Evolutionary conservation across 192 early-diverging fungal species (phyloP).

Genomic region (Gigaspora rosea): DNA sequence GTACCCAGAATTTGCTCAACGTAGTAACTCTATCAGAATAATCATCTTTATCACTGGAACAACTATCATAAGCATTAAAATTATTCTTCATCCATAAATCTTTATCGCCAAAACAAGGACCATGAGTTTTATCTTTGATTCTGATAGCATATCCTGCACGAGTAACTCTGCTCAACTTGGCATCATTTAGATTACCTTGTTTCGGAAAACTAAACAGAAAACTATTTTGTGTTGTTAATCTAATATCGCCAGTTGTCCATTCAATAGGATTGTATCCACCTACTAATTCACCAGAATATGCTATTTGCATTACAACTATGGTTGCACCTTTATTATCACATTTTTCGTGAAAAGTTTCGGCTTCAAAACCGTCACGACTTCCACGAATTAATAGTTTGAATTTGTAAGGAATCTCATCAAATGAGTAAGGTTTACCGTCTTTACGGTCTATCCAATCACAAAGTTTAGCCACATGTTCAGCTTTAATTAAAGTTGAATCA

Average conservation of each 20-base stretch:
- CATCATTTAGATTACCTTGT: slow-evolving; percentile 8
- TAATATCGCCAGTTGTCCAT: not conserved
- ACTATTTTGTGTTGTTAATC: slow-evolving; percentile 19
- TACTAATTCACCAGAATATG: slow-evolving; percentile 2
- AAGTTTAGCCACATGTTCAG: not conserved
- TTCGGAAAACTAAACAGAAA: slow-evolving; percentile 20
- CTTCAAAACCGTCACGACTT: slow-evolving; percentile 14
- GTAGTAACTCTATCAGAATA: slow-evolving; percentile 9
- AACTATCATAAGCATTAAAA: slow-evolving; percentile 26
- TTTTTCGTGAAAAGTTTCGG: slow-evolving; percentile 23
- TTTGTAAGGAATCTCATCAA: slow-evolving; percentile 22
- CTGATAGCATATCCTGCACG: not conserved
- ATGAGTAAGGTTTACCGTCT: slow-evolving; percentile 11
- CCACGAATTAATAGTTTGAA: slow-evolving; percentile 15
- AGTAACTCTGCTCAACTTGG: slow-evolving; percentile 4
- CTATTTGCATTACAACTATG: slow-evolving; percentile 13
- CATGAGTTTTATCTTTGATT: slow-evolving; percentile 19
- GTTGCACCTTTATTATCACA: slow-evolving; percentile 31
- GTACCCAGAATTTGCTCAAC: slow-evolving; percentile 20
- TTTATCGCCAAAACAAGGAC: slow-evolving; percentile 26
- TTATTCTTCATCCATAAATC: slow-evolving; percentile 27
- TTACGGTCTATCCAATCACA: slow-evolving; percentile 26
- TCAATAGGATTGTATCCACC: slow-evolving; percentile 33
- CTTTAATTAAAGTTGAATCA: slow-evolving; percentile 22
- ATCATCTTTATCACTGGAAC: slow-evolving; percentile 21